phyloP scores from a whole-genome alignment of 2,329 filamentous ascomycete genomes.

The Clarireedia monteithiana region DNA sequence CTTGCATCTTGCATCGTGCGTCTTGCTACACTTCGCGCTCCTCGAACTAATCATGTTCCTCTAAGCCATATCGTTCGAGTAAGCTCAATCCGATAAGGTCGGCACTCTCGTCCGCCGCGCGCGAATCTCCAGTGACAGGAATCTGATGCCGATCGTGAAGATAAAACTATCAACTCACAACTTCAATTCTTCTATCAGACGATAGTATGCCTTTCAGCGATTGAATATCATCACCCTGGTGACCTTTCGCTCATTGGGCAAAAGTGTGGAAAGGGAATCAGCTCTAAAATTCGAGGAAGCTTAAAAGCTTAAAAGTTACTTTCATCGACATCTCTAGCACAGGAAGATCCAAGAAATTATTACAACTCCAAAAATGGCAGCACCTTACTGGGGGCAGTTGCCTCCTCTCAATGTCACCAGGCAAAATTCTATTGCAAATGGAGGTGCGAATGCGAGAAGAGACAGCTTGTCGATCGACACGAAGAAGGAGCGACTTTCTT shows the following conservation, averaged over 20 bases:
- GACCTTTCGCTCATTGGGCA: background rate
- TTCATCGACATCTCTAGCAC: background rate
- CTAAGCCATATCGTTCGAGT: background rate
- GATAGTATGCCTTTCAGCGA: background rate
- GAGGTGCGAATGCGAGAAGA: conserved; percentile 15
- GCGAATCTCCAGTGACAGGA: conserved; percentile 10
- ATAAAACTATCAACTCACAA: conserved; percentile 7
- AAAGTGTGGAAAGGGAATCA: background rate
- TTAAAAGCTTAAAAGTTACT: background rate
- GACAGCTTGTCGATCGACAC: conserved; percentile 21
- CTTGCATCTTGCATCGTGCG: background rate
- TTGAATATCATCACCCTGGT: background rate
- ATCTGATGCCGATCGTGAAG: conserved; percentile 15
- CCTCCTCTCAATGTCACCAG: conserved; percentile 39
- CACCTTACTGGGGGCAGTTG: conserved; percentile 49
- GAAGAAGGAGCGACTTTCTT: conserved; percentile 25
- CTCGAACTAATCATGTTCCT: conserved; percentile 2
- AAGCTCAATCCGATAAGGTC: conserved; percentile 7
- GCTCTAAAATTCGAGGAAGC: background rate
- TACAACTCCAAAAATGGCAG: conserved; percentile 10
- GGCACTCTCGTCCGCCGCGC: conserved; percentile 11
- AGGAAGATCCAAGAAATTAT: background rate
- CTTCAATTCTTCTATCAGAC: background rate
- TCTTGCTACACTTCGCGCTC: conserved; percentile 7
- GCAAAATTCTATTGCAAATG: conserved; percentile 31